phyloP scores from a whole-genome alignment of 75 land plant species.

The Sequoia sempervirens region DNA sequence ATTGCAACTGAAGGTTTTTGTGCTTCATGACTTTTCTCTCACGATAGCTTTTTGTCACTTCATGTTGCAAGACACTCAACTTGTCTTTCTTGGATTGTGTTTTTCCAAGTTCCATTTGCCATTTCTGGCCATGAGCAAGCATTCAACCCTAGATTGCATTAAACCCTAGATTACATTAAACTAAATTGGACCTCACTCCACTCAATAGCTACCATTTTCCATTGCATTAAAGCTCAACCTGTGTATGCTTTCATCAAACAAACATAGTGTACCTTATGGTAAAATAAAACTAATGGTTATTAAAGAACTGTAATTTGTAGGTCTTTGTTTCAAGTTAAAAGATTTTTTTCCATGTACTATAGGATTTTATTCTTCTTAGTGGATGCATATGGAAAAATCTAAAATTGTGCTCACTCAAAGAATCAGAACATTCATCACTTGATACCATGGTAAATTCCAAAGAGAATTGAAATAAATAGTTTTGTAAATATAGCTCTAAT shows the following conservation, averaged over 20 bases:
- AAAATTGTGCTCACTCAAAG: neutral
- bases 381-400: neutral
- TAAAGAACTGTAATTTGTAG: neutral
- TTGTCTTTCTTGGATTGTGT: neutral
- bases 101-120: neutral
- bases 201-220: neutral
- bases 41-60: neutral
- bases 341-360: neutral
- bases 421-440: neutral
- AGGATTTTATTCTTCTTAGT: neutral
- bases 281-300: neutral
- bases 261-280: neutral
- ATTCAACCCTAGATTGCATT: no score
- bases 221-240: neutral
- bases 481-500: neutral
- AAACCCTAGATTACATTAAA: neutral
- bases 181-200: neutral
- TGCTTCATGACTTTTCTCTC: no score
- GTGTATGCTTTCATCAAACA: neutral
- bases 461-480: neutral
- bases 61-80: neutral
- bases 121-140: neutral
- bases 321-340: neutral
- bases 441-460: neutral
- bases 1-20: no score